Evolutionary conservation across 1,139 yeast genomes (phyloP).

Genomic region (Yamadazyma taylorii): DNA sequence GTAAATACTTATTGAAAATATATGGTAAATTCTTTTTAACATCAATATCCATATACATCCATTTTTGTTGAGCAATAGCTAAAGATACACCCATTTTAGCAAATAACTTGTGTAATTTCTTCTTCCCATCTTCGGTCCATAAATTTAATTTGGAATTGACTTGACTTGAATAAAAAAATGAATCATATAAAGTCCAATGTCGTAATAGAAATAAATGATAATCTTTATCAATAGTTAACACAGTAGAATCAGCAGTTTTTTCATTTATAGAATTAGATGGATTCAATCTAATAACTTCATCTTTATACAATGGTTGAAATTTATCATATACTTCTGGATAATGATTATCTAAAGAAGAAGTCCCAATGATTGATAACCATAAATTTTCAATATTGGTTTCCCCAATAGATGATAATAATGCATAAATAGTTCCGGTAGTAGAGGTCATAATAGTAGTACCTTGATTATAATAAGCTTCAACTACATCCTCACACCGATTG

Average conservation of each 20-base stretch:
- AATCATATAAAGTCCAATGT: constrained; percentile 91
- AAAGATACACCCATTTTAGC: constrained; percentile 96
- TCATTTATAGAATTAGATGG: constrained; percentile 32
- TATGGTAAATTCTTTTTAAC: constrained; percentile 72
- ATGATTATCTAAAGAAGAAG: constrained; percentile 74
- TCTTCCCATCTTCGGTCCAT: constrained; percentile 92
- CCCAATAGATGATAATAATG: constrained; percentile 73
- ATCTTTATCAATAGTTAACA: constrained; percentile 73
- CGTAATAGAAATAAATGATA: constrained; percentile 83
- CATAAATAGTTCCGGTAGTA: constrained; percentile 75
- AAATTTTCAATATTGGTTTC: constrained; percentile 57
- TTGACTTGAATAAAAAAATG: constrained; percentile 86
- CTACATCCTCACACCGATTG: constrained; percentile 55
- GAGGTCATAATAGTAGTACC: constrained; percentile 82
- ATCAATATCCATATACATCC: constrained; percentile 86
- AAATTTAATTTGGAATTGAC: constrained; percentile 83
- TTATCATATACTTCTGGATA: constrained; percentile 77
- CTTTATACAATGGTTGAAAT: constrained; percentile 71
- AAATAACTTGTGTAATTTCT: constrained; percentile 82
- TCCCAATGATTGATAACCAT: constrained; percentile 90
- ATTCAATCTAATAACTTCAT: constrained; percentile 76
- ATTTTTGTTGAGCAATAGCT: constrained; percentile 83
- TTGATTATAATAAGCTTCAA: constrained; percentile 74
- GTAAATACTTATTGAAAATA: constrained; percentile 69
- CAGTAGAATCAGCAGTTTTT: constrained; percentile 62